Evolutionary conservation across 2,329 filamentous ascomycete species (phyloP).

Genomic region (Elsinoe perseae): DNA sequence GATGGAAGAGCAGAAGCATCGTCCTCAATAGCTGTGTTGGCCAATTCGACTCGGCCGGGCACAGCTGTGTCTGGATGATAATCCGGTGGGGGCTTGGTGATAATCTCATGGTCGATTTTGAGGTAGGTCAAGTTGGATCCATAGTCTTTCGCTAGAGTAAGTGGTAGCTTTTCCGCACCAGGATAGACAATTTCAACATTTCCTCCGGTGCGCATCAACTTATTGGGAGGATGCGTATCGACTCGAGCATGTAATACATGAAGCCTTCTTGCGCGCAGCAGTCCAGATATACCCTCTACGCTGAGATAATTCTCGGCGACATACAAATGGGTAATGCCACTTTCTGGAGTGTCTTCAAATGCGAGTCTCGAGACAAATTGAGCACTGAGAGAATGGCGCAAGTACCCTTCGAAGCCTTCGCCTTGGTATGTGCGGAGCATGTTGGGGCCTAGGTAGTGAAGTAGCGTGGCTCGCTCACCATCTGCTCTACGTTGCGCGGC

Average conservation of each 20-base stretch:
- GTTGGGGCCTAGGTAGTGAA: conserved; percentile 33
- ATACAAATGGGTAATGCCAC: conserved; percentile 54
- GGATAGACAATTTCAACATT: conserved; percentile 32
- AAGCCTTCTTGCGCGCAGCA: conserved; percentile 45
- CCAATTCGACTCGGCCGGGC: conserved; percentile 25
- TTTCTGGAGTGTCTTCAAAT: conserved; percentile 47
- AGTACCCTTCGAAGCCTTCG: conserved; percentile 46
- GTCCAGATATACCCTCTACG: conserved; percentile 47
- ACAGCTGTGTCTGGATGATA: conserved; percentile 21
- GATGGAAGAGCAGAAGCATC: conserved; percentile 14
- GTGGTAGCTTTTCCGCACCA: conserved; percentile 48
- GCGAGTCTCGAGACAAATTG: conserved; percentile 47
- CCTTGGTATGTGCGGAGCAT: conserved; percentile 36
- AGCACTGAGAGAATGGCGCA: conserved; percentile 42
- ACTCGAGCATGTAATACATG: conserved; percentile 51
- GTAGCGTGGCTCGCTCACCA: conserved; percentile 23
- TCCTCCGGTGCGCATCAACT: conserved; percentile 20
- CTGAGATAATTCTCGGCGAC: conserved; percentile 50
- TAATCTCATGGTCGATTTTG: conserved; percentile 47
- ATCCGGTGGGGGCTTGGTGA: conserved; percentile 40
- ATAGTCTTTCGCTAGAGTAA: conserved; percentile 41
- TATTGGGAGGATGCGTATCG: conserved; percentile 31
- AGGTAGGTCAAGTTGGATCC: conserved; percentile 46
- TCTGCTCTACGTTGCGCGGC: not conserved
- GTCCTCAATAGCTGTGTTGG: conserved; percentile 19